A percentile compares a stretch with the other conserved stretches of the same genome.
Evolutionary conservation across 2,329 filamentous ascomycete genomes (phyloP).

Genomic region (Colletotrichum tabaci): DNA sequence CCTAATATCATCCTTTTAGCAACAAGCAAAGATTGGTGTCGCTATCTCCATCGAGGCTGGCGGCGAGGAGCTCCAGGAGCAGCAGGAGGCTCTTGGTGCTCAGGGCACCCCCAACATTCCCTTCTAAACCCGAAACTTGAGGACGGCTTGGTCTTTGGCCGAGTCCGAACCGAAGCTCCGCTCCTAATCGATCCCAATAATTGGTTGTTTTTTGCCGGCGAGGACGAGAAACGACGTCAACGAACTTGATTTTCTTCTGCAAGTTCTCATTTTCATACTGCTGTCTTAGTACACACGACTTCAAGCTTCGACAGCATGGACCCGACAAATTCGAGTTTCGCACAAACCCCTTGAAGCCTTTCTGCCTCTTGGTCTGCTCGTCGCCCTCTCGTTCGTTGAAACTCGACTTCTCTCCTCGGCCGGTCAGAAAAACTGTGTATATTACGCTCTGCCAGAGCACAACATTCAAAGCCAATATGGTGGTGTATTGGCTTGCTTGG

Average conservation of each 20-base stretch:
- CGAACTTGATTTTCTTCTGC: constrained; percentile 35
- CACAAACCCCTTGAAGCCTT: constrained; percentile 13
- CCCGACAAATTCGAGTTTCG: constrained; percentile 17
- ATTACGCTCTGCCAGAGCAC: constrained; percentile 41
- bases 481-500: constrained; percentile 39
- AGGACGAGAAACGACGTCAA: constrained; percentile 35
- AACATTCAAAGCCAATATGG: constrained; percentile 28
- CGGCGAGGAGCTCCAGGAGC: constrained; percentile 88
- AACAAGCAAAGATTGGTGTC: constrained; percentile 94
- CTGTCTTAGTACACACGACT: constrained; percentile 43
- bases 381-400: constrained; percentile 34
- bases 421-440: constrained; percentile 38
- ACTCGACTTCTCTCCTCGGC: constrained; percentile 33
- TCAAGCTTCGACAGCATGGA: constrained; percentile 38
- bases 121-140: constrained; percentile 64
- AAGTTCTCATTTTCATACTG: constrained; percentile 39
- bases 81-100: constrained; percentile 76
- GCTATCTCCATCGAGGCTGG: constrained; percentile 92
- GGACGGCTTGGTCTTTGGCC: constrained; percentile 29
- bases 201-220: constrained; percentile 38
- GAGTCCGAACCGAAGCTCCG: constrained; percentile 43
- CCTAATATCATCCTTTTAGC: constrained; percentile 68
- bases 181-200: constrained; percentile 44
- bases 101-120: constrained; percentile 73
- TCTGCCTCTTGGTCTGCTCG: constrained; percentile 16